Evolutionary conservation across 805 yeast species (phyloP).

Genomic region (Metschnikowia cubensis): DNA sequence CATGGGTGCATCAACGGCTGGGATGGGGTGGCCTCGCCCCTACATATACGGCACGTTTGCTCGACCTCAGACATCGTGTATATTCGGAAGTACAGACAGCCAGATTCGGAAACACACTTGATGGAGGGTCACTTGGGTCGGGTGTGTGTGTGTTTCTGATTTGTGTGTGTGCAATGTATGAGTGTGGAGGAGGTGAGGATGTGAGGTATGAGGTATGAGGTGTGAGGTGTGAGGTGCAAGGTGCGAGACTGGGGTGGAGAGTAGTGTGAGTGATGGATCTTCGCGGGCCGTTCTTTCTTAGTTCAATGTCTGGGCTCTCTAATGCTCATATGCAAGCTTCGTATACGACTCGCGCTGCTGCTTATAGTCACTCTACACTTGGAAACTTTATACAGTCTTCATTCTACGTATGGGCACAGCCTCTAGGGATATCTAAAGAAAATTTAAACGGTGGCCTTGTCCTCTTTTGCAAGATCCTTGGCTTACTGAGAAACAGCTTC

Average conservation of each 20-base stretch:
- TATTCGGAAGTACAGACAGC: background rate
- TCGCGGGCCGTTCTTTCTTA: background rate
- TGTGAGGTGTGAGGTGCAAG: background rate
- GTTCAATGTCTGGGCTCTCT: background rate
- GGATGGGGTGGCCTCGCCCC: constrained; percentile 77
- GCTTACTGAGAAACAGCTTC: background rate
- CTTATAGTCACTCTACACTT: background rate
- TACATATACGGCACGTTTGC: constrained; percentile 83
- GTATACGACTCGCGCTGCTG: background rate
- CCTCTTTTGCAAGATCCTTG: background rate
- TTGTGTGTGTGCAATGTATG: too few relatives aligned
- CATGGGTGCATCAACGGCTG: constrained; percentile 91
- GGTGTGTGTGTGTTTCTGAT: background rate
- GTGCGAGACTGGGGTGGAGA: background rate
- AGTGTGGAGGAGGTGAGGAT: background rate
- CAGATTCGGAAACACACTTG: background rate
- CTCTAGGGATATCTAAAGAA: background rate
- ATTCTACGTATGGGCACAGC: background rate
- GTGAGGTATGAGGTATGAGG: background rate
- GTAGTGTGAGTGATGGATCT: background rate
- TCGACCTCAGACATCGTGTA: constrained; percentile 25
- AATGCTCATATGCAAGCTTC: background rate
- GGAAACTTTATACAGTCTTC: background rate
- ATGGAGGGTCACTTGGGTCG: too few relatives aligned
- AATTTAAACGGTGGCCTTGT: background rate